A percentile compares a stretch with the other conserved stretches of the same genome.
phyloP scores from a whole-genome alignment of 352 stramenopile genomes.

The Globisporangium polare region DNA sequence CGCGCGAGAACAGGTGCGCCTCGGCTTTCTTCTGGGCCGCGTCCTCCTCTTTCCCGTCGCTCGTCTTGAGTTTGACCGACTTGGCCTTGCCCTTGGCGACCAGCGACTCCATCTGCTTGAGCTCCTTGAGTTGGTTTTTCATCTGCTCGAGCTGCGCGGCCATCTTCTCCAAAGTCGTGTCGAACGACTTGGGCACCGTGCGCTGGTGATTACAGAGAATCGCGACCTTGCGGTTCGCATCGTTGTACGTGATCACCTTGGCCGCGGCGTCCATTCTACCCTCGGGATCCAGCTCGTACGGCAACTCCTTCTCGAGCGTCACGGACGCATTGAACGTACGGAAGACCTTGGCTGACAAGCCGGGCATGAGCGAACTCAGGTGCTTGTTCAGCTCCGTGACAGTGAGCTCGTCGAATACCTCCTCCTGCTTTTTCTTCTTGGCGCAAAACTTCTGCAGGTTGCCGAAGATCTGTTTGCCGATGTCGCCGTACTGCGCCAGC shows the following conservation, averaged over 20 bases:
- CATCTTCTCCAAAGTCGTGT: constrained; percentile 94
- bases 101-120: constrained; percentile 90
- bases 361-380: constrained; percentile 98
- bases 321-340: constrained; percentile 99
- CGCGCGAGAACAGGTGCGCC: constrained; percentile 92
- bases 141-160: constrained; percentile 90
- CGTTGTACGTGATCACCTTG: constrained; percentile 99
- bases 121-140: constrained; percentile 93
- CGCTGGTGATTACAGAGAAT: constrained; percentile 99
- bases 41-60: constrained; percentile 80
- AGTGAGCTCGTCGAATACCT: constrained; percentile 98
- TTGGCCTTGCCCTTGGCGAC: constrained; percentile 88
- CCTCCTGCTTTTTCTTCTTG: constrained; percentile 94
- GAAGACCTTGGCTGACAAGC: constrained; percentile 99
- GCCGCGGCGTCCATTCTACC: constrained; percentile 66
- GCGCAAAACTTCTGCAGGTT: constrained; percentile 97
- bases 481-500: constrained; percentile 83
- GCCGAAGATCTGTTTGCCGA: constrained; percentile 91
- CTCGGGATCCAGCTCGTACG: constrained; percentile 45
- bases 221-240: constrained; percentile 99
- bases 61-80: constrained; percentile 90
- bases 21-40: constrained; percentile 89
- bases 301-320: constrained; percentile 98
- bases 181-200: constrained; percentile 97
- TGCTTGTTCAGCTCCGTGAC: constrained; percentile 97